Evolutionary conservation across 2,329 filamentous ascomycete species (phyloP).

Genomic region (Saccharata proteae): DNA sequence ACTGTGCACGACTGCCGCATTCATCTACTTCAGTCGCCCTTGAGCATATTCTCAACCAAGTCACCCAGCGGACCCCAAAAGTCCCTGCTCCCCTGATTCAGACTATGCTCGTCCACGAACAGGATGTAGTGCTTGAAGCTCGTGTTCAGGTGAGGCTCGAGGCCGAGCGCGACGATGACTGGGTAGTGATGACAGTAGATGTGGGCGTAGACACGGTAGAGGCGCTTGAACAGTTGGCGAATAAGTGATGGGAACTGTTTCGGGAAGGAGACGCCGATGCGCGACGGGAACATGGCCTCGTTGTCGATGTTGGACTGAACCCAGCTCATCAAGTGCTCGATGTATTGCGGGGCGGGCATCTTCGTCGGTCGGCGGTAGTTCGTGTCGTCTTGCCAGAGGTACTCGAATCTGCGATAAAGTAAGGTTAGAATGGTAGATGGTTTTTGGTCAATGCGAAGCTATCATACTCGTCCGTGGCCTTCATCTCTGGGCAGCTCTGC

Average conservation of each 20-base stretch:
- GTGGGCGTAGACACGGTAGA: slow-evolving; percentile 96
- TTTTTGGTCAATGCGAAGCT: background rate
- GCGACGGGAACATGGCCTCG: slow-evolving; percentile 85
- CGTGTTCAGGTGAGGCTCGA: slow-evolving; percentile 96
- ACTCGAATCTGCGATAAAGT: slow-evolving; percentile 80
- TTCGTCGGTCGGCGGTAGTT: slow-evolving; percentile 94
- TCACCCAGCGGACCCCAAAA: slow-evolving; percentile 95
- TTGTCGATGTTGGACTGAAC: slow-evolving; percentile 93
- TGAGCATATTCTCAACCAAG: slow-evolving; percentile 93
- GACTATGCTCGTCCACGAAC: slow-evolving; percentile 90
- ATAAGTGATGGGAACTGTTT: slow-evolving; percentile 83
- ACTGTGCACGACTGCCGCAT: too few species aligned
- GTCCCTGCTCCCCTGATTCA: slow-evolving; percentile 79
- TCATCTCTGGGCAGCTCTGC: slow-evolving; percentile 96
- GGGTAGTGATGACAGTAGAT: slow-evolving; percentile 98
- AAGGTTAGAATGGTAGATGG: too few species aligned
- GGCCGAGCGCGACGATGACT: slow-evolving; percentile 83
- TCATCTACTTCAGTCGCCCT: slow-evolving; percentile 59
- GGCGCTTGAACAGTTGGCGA: slow-evolving; percentile 98
- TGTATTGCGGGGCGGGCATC: slow-evolving; percentile 94
- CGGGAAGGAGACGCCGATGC: slow-evolving; percentile 90
- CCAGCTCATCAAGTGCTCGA: slow-evolving; percentile 96
- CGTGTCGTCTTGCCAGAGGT: slow-evolving; percentile 95
- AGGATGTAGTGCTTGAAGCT: slow-evolving; percentile 99
- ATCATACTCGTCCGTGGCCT: slow-evolving; percentile 91